These are phyloP conservation scores for Wickerhamomyces alni DNA, from an alignment of 805 yeast genomes.

Conservation along the genomic window DNA sequence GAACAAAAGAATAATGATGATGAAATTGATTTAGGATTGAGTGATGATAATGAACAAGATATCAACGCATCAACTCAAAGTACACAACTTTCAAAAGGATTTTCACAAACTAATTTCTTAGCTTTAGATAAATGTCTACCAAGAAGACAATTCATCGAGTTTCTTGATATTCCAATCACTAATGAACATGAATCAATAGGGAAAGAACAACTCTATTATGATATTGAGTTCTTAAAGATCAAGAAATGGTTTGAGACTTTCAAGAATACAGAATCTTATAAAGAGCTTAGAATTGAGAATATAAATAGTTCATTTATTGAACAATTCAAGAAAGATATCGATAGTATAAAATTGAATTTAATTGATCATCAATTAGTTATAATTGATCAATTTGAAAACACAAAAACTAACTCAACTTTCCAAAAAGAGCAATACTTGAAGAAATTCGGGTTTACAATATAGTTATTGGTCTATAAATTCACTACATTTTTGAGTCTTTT, in stretches of 20 bases:
- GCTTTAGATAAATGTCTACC: conserved; percentile 87
- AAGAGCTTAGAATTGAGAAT: conserved; percentile 9
- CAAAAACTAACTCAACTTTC: conserved; percentile 7
- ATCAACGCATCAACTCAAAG: neutral
- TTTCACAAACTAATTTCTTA: conserved; percentile 43
- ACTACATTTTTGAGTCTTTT: too few relatives aligned
- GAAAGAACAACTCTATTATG: conserved; percentile 9
- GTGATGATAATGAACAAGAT: neutral
- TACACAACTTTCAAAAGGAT: conserved; percentile 9
- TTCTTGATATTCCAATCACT: conserved; percentile 37
- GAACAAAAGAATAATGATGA: conserved; percentile 10
- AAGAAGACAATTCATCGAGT: conserved; percentile 49
- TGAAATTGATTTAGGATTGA: conserved; percentile 13
- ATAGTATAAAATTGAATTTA: conserved; percentile 2
- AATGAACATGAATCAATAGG: conserved; percentile 9
- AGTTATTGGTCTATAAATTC: too few relatives aligned
- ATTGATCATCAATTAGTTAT: conserved; percentile 2
- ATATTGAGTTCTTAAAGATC: conserved; percentile 16
- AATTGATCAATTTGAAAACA: conserved; percentile 11
- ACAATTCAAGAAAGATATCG: conserved; percentile 16
- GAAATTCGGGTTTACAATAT: neutral
- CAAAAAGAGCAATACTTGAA: neutral
- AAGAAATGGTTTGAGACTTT: conserved; percentile 15
- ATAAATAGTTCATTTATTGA: conserved; percentile 5
- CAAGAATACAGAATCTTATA: conserved; percentile 7